These are phyloP conservation scores for Neurospora terricola DNA, from an alignment of 495 filamentous ascomycete genomes.

Conservation along the genomic window DNA sequence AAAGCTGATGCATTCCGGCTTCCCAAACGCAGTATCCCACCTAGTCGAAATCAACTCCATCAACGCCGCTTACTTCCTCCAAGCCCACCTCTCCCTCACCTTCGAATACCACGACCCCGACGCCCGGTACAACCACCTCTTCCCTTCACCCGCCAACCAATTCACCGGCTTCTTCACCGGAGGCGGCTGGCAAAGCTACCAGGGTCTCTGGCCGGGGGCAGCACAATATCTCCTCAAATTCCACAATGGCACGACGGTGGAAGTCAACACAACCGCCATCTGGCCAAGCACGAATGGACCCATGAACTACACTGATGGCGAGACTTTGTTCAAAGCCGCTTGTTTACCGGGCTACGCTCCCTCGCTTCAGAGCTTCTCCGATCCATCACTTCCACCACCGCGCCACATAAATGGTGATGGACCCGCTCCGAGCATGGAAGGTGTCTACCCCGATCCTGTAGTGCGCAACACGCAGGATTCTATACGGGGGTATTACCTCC, in stretches of 20 bases:
- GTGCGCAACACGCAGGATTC: not conserved
- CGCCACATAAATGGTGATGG: not conserved
- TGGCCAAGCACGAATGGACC: not conserved
- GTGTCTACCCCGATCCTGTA: not conserved
- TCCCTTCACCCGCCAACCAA: constrained; percentile 1
- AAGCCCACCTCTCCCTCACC: not conserved
- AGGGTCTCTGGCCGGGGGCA: not conserved
- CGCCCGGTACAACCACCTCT: constrained; percentile 7
- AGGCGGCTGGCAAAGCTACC: not conserved
- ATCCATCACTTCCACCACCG: not conserved
- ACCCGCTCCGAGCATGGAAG: not conserved
- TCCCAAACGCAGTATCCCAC: not conserved
- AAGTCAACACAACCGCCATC: constrained; percentile 3
- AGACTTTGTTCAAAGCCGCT: not conserved
- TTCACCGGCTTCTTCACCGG: not conserved
- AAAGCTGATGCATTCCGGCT: not conserved
- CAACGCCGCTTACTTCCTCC: not conserved
- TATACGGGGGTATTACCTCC: not conserved
- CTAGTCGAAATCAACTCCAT: not conserved
- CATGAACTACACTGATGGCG: not conserved
- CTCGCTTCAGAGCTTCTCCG: not conserved
- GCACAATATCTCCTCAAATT: not conserved
- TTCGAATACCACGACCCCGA: not conserved
- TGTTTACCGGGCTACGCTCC: not conserved
- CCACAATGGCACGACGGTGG: constrained; percentile 7